phyloP scores from a whole-genome alignment of 345 rosid genomes.

The Lumnitzera racemosa region DNA sequence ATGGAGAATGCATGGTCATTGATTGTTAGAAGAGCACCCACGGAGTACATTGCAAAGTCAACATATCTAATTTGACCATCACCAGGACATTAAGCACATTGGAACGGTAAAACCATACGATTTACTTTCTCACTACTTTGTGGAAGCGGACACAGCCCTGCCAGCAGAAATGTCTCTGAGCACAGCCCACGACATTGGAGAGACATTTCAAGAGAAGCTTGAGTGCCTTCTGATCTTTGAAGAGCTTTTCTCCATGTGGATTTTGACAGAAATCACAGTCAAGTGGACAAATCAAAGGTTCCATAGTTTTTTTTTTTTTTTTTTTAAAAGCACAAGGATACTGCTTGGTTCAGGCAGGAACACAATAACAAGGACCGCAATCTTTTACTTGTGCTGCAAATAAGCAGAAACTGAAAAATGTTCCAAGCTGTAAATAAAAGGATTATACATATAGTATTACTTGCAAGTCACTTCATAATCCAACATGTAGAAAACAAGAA shows the following conservation, averaged over 20 bases:
- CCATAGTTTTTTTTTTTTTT: no score
- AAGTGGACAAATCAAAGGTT: conserved; percentile 23
- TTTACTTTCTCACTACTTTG: conserved; percentile 31
- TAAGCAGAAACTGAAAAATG: no score
- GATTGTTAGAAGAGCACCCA: conserved; percentile 41
- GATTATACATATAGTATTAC: no score
- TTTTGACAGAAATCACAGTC: conserved; percentile 23
- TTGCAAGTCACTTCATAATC: no score
- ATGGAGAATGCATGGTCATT: conserved; percentile 43
- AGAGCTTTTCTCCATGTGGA: conserved; percentile 46
- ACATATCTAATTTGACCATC: conserved; percentile 42
- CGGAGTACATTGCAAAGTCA: conserved; percentile 38
- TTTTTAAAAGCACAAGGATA: no score
- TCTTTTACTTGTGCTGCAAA: no score
- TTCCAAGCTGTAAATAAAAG: no score
- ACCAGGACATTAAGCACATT: conserved; percentile 32
- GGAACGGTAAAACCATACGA: conserved; percentile 44
- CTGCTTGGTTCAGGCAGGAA: no score
- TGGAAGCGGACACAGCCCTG: conserved; percentile 37
- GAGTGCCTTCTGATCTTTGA: conserved; percentile 36
- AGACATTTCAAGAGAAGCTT: conserved; percentile 39
- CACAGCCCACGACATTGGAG: conserved; percentile 39
- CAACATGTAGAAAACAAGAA: no score
- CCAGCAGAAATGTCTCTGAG: conserved; percentile 30
- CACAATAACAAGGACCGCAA: no score